Base-by-base conservation (phyloP, 2,329 filamentous ascomycete species). In the Xylariaceae sp. region DNA sequence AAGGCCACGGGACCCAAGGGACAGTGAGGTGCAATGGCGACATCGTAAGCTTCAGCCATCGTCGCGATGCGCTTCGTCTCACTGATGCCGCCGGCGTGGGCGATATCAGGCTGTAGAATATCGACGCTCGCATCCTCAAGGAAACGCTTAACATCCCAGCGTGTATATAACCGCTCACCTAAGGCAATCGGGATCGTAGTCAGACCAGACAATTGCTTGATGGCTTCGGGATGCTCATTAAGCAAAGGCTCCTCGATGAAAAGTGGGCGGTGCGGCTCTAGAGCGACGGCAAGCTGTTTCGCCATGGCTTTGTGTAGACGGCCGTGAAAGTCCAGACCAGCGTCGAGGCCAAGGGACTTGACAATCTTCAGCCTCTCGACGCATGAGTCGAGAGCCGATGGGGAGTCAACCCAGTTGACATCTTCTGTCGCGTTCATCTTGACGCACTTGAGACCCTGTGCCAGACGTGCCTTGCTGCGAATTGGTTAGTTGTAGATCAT, bases 381-480 rank as follows among this genome's bases (percentile, higher is more conserved):
- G 40, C 83, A 86, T 4, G 81, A 77, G 40, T 88, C 80, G 0
- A 93, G 78, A 0, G 79, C 79, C 0, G 80, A 76, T 0, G 90
- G 90, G 1, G 87, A 88, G 71, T 93, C 90, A 0, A 93, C 78
- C 89, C 89, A 92, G 62, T 84, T 87, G 1, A 92, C 73, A 60
- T 92, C 89, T 67, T 89, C 87, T 0, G 89, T 92, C 5, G 82
- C 90, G 69, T 92, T 92, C 89, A 93, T 92, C 70, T 92, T 92
- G 51, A 92, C 82, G 3, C 82, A 79, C 2, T 76, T 85, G 68
- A 90, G 86, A 0, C 87, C 87, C 71, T 89, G 86, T 9, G 76
- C 75, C 65, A 82, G 79, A 4, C 85, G 79, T 5, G 77, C 79
- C 66, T 83, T 79, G 3, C 83, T 86, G 59, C 44, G 28, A 47